phyloP scores from a whole-genome alignment of 805 yeast genomes.

The Yarrowia yakushimensis region DNA sequence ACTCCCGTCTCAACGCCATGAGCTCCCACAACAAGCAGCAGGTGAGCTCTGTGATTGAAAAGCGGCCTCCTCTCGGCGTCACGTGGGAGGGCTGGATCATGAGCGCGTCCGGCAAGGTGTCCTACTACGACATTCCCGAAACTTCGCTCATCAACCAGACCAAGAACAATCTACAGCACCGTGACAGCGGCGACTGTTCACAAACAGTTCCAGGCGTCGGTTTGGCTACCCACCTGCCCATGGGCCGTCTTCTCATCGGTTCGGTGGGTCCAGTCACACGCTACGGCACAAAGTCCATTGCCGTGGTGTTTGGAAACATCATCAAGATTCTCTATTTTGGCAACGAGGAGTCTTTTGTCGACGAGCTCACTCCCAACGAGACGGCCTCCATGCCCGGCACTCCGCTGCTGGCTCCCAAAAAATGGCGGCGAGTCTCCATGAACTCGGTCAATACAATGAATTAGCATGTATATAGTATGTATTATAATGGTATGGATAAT shows the following conservation, averaged over 20 bases:
- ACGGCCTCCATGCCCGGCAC: conserved; percentile 25
- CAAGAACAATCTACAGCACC: background rate
- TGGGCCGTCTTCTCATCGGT: conserved; percentile 45
- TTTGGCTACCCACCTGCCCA: conserved; percentile 9
- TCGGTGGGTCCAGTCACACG: conserved; percentile 59
- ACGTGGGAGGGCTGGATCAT: conserved; percentile 84
- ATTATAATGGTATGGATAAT: conserved; percentile 22
- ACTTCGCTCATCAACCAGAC: conserved; percentile 11
- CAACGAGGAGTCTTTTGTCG: conserved; percentile 49
- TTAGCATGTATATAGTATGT: conserved; percentile 25
- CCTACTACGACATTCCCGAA: conserved; percentile 55
- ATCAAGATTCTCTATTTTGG: conserved; percentile 74
- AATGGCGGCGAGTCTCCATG: conserved; percentile 25
- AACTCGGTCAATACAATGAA: conserved; percentile 23
- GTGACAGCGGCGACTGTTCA: conserved; percentile 29
- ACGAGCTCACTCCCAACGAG: conserved; percentile 23
- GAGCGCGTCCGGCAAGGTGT: conserved; percentile 60
- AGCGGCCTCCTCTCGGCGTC: conserved; percentile 40
- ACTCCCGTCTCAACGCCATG: conserved; percentile 21
- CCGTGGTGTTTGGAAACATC: conserved; percentile 68
- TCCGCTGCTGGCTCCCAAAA: conserved; percentile 19
- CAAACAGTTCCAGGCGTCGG: conserved; percentile 39
- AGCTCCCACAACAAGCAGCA: conserved; percentile 4
- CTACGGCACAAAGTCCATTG: conserved; percentile 75
- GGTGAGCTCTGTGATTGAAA: conserved; percentile 13